These are phyloP conservation scores for Diaporthe ampelina DNA, from an alignment of 2,329 filamentous ascomycete genomes.

Conservation along the genomic window DNA sequence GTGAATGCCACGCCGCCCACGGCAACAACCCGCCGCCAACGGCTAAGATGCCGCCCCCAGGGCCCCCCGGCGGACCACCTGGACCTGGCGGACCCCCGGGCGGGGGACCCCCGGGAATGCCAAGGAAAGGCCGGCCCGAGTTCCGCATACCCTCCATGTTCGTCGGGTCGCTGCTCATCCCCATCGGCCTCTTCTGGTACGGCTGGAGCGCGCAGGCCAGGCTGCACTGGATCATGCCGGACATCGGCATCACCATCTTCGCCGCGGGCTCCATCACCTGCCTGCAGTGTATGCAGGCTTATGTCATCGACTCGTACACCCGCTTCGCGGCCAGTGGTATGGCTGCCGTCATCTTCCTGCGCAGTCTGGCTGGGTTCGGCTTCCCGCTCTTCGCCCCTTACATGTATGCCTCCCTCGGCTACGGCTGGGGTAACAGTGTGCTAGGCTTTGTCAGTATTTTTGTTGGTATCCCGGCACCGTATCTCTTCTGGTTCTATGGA, in stretches of 20 bases:
- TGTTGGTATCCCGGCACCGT: conserved; percentile 64
- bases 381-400: conserved; percentile 64
- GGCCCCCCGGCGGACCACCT: conserved; percentile 35
- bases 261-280: conserved; percentile 54
- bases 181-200: conserved; percentile 59
- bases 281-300: conserved; percentile 61
- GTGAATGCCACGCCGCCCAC: background rate
- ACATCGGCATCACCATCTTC: conserved; percentile 57
- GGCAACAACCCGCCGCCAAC: background rate
- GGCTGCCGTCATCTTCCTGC: conserved; percentile 58
- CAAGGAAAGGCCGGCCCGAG: conserved; percentile 52
- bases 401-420: conserved; percentile 56
- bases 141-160: conserved; percentile 67
- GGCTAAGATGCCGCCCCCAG: background rate
- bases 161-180: conserved; percentile 60
- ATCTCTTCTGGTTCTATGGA: conserved; percentile 58
- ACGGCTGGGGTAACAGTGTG: conserved; percentile 63
- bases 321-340: conserved; percentile 61
- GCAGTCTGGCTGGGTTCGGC: conserved; percentile 63
- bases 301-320: conserved; percentile 61
- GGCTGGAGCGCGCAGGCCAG: conserved; percentile 59
- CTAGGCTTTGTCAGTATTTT: conserved; percentile 64
- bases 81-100: conserved; percentile 36
- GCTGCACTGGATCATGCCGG: conserved; percentile 61
- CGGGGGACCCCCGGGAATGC: background rate